These are phyloP conservation scores for Dryas octopetala DNA, from an alignment of 306 rosid genomes.

Conservation along the genomic window DNA sequence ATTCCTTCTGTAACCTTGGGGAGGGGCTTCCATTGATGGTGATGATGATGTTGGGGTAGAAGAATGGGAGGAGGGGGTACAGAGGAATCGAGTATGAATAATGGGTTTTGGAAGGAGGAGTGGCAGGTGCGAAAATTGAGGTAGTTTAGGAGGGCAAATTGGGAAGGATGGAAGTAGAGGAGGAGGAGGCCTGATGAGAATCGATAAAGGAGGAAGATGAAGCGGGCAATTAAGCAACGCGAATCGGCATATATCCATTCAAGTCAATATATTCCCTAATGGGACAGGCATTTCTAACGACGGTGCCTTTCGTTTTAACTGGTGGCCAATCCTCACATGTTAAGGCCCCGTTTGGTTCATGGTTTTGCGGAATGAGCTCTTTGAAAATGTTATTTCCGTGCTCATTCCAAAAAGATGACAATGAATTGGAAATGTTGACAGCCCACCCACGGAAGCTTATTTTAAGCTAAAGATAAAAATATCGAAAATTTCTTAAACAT, in stretches of 20 bases:
- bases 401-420: no score
- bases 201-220: constrained; percentile 8
- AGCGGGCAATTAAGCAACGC: constrained; percentile 14
- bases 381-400: no score
- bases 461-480: no score
- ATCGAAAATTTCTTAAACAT: no score
- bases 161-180: constrained; percentile 13
- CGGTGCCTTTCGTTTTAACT: no score
- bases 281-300: no score
- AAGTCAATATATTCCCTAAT: background rate
- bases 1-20: constrained; percentile 77
- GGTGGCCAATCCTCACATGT: no score
- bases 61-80: constrained; percentile 15
- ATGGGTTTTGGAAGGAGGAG: background rate
- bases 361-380: no score
- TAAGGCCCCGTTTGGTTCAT: no score
- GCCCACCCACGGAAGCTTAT: no score
- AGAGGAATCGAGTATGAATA: background rate
- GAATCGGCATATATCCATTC: constrained; percentile 57
- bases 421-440: no score
- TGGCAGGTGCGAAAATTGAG: constrained; percentile 27
- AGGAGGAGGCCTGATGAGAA: constrained; percentile 13
- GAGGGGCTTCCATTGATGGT: constrained; percentile 76
- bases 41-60: constrained; percentile 11
- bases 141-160: background rate